A percentile compares a stretch with the other conserved stretches of the same genome.
Evolutionary conservation across 2,329 filamentous ascomycete genomes (phyloP).

Genomic region (Aspergillus awamori): DNA sequence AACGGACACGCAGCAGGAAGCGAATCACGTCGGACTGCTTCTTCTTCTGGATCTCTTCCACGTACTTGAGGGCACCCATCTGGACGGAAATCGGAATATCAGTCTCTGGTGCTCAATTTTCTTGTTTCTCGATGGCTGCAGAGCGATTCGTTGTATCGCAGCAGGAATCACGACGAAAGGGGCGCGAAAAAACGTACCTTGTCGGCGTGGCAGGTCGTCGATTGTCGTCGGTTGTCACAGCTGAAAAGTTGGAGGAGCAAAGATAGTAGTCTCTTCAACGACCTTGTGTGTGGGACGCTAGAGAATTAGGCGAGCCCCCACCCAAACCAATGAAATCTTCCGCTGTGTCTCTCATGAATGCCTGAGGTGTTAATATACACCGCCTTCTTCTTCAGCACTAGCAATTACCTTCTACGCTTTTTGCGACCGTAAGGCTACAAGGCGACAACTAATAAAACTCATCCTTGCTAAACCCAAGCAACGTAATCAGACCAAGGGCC

Average conservation of each 20-base stretch:
- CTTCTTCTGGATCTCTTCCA: slow-evolving; percentile 99
- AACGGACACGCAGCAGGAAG: slow-evolving; percentile 99
- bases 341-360: not conserved
- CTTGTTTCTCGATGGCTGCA: not conserved
- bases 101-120: slow-evolving; percentile 14
- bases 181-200: slow-evolving; percentile 41
- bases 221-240: slow-evolving; percentile 47
- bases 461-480: not conserved
- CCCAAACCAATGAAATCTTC: slow-evolving; percentile 27
- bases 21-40: slow-evolving; percentile 99
- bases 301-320: slow-evolving; percentile 42
- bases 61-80: slow-evolving; percentile 99
- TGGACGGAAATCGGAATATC: slow-evolving; percentile 40
- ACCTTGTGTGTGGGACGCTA: slow-evolving; percentile 49
- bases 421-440: slow-evolving; percentile 16
- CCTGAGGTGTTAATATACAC: slow-evolving; percentile 17
- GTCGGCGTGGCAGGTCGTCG: slow-evolving; percentile 49
- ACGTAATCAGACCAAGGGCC: not conserved
- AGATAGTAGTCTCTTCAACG: slow-evolving; percentile 27
- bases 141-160: not conserved
- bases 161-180: not conserved
- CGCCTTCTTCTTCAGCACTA: not conserved
- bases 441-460: not conserved
- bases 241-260: slow-evolving; percentile 40
- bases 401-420: not conserved